A percentile compares a stretch with the other conserved stretches of the same genome.
Evolutionary conservation across 208 protist species (phyloP).

Genomic region (Leptomonas seymouri): DNA sequence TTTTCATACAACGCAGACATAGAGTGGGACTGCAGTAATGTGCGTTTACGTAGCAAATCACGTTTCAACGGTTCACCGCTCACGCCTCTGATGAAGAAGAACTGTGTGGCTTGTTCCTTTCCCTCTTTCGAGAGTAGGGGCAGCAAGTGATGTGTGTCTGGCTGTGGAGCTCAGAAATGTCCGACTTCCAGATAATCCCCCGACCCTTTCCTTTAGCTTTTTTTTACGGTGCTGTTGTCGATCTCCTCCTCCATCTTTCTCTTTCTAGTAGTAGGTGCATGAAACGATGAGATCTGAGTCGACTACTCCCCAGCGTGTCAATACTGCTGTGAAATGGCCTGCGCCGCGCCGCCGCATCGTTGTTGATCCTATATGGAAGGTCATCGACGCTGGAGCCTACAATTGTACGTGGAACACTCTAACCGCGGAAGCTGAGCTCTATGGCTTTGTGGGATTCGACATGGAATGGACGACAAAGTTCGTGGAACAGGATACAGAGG

Average conservation of each 20-base stretch:
- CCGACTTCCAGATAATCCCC: too few species aligned
- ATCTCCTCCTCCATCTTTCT: background rate
- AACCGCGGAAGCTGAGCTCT: slow-evolving; percentile 29
- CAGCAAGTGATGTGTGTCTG: too few species aligned
- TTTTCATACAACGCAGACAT: too few species aligned
- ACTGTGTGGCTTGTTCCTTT: too few species aligned
- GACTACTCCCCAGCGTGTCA: background rate
- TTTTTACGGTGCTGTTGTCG: background rate
- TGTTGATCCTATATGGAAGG: slow-evolving; percentile 61
- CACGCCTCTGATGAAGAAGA: too few species aligned
- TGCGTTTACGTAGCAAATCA: too few species aligned
- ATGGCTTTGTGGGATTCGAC: slow-evolving; percentile 61
- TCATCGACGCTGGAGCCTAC: slow-evolving; percentile 34
- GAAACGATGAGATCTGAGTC: slow-evolving; percentile 1
- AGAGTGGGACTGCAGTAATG: too few species aligned
- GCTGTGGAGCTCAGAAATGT: too few species aligned
- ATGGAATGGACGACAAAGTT: slow-evolving; percentile 61
- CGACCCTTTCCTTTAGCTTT: too few species aligned
- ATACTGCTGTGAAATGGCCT: background rate
- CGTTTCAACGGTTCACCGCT: too few species aligned
- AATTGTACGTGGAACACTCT: slow-evolving; percentile 31
- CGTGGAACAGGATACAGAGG: background rate
- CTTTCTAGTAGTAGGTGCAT: background rate
- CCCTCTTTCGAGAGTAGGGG: too few species aligned
- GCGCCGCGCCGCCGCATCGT: slow-evolving; percentile 27